Evolutionary conservation across 106 monocot genomes (phyloP).

Genomic region (Xerophyta viscosa): DNA sequence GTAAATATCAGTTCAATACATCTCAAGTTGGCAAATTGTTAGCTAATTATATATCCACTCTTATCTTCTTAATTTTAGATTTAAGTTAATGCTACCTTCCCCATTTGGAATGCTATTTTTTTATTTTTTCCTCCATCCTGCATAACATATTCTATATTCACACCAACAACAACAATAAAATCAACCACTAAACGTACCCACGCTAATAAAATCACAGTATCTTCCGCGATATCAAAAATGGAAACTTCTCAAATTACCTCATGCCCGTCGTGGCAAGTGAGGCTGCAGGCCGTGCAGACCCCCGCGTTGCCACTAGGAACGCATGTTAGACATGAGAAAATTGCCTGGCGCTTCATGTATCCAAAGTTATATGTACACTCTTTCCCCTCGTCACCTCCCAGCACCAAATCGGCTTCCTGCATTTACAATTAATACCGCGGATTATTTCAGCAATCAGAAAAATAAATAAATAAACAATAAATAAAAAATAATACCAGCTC

Average conservation of each 20-base stretch:
- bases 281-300: slow-evolving; percentile 93
- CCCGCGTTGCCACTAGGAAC: slow-evolving; percentile 73
- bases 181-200: background rate
- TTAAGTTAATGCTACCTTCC: too few relatives aligned
- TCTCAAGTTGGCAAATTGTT: too few relatives aligned
- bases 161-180: too few relatives aligned
- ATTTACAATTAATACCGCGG: slow-evolving; percentile 8
- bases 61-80: too few relatives aligned
- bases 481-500: slow-evolving; percentile 50
- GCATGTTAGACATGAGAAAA: slow-evolving; percentile 96
- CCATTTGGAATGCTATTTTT: too few relatives aligned
- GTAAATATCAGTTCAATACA: too few relatives aligned
- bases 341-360: slow-evolving; percentile 92
- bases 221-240: background rate
- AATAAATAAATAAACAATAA: background rate
- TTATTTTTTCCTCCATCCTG: too few relatives aligned
- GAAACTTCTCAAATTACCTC: slow-evolving; percentile 54
- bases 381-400: slow-evolving; percentile 95
- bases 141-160: too few relatives aligned
- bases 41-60: too few relatives aligned
- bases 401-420: slow-evolving; percentile 93
- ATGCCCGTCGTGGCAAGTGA: slow-evolving; percentile 91
- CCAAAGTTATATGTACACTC: slow-evolving; percentile 84
- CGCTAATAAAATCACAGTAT: background rate
- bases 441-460: background rate